Conservation (phyloP, 345 rosid genomes). For the Eucalyptus tenuipes region DNA sequence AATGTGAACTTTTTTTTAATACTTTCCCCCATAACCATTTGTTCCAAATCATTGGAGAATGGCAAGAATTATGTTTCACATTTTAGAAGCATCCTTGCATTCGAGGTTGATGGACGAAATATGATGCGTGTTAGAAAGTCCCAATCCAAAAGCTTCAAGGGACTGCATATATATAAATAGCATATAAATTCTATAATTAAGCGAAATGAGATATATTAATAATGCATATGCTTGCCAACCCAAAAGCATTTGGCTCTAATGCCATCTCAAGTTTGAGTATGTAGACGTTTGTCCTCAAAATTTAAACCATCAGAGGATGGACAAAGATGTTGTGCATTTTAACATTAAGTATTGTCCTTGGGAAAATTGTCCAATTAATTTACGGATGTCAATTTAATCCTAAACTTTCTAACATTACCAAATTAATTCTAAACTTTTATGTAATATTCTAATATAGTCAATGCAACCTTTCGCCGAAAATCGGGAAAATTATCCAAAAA, state of each 20-base stretch:
- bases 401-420: not conserved
- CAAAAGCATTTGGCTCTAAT: not conserved
- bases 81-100: not conserved
- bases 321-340: not conserved
- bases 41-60: not conserved
- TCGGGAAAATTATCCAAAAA: too few relatives aligned
- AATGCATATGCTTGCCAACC: not conserved
- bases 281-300: not conserved
- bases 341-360: not conserved
- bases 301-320: not conserved
- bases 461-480: accelerated
- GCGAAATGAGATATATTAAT: not conserved
- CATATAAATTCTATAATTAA: not conserved
- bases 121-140: not conserved
- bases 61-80: not conserved
- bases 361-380: not conserved
- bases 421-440: not conserved
- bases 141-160: not conserved
- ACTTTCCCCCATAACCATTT: not conserved
- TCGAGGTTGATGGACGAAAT: not conserved
- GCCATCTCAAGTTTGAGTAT: not conserved
- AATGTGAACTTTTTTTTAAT: too few relatives aligned
- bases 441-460: not conserved
- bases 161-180: not conserved
- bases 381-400: accelerated